Percentiles rank a stretch among this genome's conserved stretches.
Conservation (phyloP, 78 protist species). For the Speleostelium caveatum region DNA sequence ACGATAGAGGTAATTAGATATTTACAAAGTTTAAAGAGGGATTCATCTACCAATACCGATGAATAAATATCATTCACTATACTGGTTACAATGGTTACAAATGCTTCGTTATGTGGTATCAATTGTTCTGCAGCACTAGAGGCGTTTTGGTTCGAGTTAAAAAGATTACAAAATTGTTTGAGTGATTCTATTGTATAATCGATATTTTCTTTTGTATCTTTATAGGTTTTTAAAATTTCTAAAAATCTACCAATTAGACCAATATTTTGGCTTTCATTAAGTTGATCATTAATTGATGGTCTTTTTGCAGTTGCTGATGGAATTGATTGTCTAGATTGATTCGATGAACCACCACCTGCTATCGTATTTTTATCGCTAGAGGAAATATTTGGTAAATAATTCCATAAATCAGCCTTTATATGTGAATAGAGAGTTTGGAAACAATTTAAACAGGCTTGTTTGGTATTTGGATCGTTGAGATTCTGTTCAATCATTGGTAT, state of each 20-base stretch:
- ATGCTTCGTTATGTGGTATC: conserved; percentile 9
- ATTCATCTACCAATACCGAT: neutral
- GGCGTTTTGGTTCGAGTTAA: neutral
- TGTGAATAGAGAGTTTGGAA: conserved; percentile 24
- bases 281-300: neutral
- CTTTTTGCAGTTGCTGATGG: neutral
- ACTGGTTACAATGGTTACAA: neutral
- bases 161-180: conserved; percentile 19
- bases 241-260: conserved; percentile 17
- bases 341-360: neutral
- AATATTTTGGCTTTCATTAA: neutral
- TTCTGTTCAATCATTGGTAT: conserved; percentile 17
- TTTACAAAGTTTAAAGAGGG: conserved; percentile 53
- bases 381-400: neutral
- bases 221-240: conserved; percentile 7
- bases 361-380: conserved; percentile 7
- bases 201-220: conserved; percentile 14
- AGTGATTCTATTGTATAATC: conserved; percentile 45
- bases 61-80: conserved; percentile 26
- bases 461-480: conserved; percentile 18
- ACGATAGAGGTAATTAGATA: conserved; percentile 54
- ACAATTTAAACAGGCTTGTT: conserved; percentile 6
- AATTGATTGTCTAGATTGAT: neutral
- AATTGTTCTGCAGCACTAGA: conserved; percentile 41
- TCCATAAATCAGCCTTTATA: conserved; percentile 46